Evolutionary conservation across 495 filamentous ascomycete genomes (phyloP), one percentile per base, ranked within the genome.

Genomic region (Xylaria bambusicola): DNA sequence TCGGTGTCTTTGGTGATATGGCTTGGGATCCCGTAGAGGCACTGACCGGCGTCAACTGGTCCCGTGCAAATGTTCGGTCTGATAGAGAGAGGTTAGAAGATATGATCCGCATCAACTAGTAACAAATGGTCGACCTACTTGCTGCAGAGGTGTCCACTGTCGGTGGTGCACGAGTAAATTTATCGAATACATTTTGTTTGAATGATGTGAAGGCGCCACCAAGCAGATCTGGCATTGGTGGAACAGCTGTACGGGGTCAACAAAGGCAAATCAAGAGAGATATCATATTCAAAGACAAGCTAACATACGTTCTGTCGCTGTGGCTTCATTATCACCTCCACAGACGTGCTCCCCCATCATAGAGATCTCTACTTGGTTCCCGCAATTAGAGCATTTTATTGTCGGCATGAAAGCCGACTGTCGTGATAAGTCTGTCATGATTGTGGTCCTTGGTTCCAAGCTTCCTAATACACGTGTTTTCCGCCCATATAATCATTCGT

Each of bases 311-410:
- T 78, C 73, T 59, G 69, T 52, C 31, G 68, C 56, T n/a, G 70
- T 50, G 15, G 65, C 56, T 52, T 66, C 66, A 42, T 61, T 64
- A 35, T 75, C 71, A 73, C n/a, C 21, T 35, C 38, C 52, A 35
- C 91, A 96, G 56, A 88, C 71, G 81, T 98, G 94, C 64, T 98
- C 93, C 41, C 92, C 94, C 91, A 98, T 90, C 66, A 85, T 74
- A 8, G 89, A 87, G 63, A 98, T 97, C 68, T 93, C 90, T 60
- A 98, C 91, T 70, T 94, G 84, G 33, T 77, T 75, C 46, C 86
- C 86, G 70, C 94, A 98, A 71, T 81, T 88, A 49, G 95, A 98
- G 78, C 94, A 98, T 85, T 97, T 98, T 73, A 98, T 92, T 18
- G 86, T 86, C 66, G 93, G 92, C 79, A 98, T 80, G 50, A 93